These are phyloP conservation scores for Coemansia sp. DNA, from an alignment of 371 early-diverging fungal genomes.

Conservation along the genomic window DNA sequence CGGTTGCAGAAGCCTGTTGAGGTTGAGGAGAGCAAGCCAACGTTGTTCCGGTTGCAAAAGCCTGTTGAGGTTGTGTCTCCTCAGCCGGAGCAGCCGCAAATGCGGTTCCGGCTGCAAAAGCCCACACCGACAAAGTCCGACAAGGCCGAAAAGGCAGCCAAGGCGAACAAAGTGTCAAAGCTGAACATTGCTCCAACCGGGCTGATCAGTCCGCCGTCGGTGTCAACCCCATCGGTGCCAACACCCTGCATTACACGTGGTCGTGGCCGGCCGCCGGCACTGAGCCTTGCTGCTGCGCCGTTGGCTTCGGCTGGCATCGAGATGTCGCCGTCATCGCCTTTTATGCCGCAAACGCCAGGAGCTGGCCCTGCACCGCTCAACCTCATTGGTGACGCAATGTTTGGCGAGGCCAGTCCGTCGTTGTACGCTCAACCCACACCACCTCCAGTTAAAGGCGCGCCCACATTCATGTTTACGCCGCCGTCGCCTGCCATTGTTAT, in stretches of 20 bases:
- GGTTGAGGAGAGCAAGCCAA: neutral
- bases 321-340: slow-evolving; percentile 17
- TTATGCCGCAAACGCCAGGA: slow-evolving; percentile 37
- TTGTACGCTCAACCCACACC: slow-evolving; percentile 29
- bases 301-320: slow-evolving; percentile 9
- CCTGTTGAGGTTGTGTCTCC: neutral
- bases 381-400: slow-evolving; percentile 13
- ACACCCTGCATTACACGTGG: slow-evolving; percentile 9
- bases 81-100: slow-evolving; percentile 3
- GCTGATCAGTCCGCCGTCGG: slow-evolving; percentile 37
- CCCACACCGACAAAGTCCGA: slow-evolving; percentile 22
- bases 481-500: slow-evolving; percentile 24
- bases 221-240: slow-evolving; percentile 6
- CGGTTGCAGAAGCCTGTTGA: neutral
- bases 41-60: neutral
- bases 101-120: slow-evolving; percentile 39
- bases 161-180: slow-evolving; percentile 21
- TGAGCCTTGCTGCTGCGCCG: slow-evolving; percentile 18
- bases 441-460: slow-evolving; percentile 29
- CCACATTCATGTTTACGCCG: slow-evolving; percentile 36
- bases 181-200: slow-evolving; percentile 32
- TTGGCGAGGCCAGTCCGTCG: slow-evolving; percentile 45
- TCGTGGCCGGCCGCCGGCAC: slow-evolving; percentile 22
- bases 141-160: slow-evolving; percentile 7
- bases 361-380: neutral